Percentiles rank a stretch among this genome's conserved stretches.
Evolutionary conservation across 225 moss, liverwort and hornwort genomes (phyloP).

Genomic region (Straminergon stramineum): DNA sequence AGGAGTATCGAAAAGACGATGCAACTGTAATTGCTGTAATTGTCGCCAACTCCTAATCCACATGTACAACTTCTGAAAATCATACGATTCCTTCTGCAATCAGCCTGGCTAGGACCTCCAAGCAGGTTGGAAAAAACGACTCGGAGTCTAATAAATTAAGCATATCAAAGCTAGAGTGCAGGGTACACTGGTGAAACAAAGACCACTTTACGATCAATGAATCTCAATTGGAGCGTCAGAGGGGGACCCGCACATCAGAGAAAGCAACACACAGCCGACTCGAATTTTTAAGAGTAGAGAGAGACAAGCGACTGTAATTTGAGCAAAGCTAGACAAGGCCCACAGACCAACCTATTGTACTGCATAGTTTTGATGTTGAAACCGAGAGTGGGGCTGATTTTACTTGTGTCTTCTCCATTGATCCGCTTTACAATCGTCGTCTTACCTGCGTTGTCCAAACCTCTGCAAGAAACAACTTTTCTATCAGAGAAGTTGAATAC

Average conservation of each 20-base stretch:
- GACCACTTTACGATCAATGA: neutral
- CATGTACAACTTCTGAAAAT: neutral
- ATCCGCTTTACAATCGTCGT: constrained; percentile 96
- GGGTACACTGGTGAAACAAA: neutral
- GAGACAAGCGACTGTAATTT: neutral
- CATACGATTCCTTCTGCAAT: neutral
- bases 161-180: neutral
- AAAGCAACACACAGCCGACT: neutral
- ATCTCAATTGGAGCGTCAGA: neutral
- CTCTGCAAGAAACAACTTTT: constrained; percentile 28
- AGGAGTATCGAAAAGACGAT: neutral
- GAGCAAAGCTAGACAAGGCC: neutral
- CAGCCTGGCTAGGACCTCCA: neutral
- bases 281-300: neutral
- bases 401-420: constrained; percentile 94
- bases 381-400: constrained; percentile 95
- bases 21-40: neutral
- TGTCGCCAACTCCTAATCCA: neutral
- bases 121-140: neutral
- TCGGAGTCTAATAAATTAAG: neutral
- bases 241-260: neutral
- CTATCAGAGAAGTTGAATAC: neutral
- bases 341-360: constrained; percentile 52
- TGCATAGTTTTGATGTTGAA: constrained; percentile 99
- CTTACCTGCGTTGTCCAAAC: constrained; percentile 96